phyloP scores from a whole-genome alignment of 306 rosid genomes.

The Cicer judaicum region DNA sequence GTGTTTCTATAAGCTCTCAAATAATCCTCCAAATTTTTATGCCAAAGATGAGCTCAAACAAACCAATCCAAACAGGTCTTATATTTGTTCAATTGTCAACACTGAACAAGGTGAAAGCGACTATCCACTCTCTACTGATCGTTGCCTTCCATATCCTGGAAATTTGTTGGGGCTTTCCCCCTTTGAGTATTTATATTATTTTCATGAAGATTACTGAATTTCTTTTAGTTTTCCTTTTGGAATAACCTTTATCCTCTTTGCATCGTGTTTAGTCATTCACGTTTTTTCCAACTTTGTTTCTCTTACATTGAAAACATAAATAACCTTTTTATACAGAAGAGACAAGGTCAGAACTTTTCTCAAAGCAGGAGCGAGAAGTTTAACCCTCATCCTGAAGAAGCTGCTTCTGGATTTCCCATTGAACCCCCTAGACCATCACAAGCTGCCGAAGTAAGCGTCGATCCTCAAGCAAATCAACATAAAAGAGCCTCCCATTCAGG shows the following conservation, averaged over 20 bases:
- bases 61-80: no score
- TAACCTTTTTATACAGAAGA: slow-evolving; percentile 65
- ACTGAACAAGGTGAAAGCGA: background rate
- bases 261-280: slow-evolving; percentile 1
- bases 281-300: slow-evolving; percentile 6
- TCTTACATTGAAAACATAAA: slow-evolving; percentile 18
- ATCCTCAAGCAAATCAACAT: slow-evolving; percentile 64
- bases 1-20: no score
- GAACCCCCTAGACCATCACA: slow-evolving; percentile 99
- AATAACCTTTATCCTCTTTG: slow-evolving; percentile 4
- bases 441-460: slow-evolving; percentile 59
- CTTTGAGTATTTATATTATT: slow-evolving; percentile 5
- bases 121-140: background rate
- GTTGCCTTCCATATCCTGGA: background rate
- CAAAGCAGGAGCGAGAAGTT: slow-evolving; percentile 98
- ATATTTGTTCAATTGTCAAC: background rate
- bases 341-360: slow-evolving; percentile 72
- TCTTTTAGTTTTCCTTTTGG: slow-evolving; percentile 3
- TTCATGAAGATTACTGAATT: slow-evolving; percentile 17
- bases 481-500: slow-evolving; percentile 99
- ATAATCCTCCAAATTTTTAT: no score
- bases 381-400: slow-evolving; percentile 94
- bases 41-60: no score
- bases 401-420: slow-evolving; percentile 96
- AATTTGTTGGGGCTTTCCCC: slow-evolving; percentile 14